A percentile compares a stretch with the other conserved stretches of the same genome.
phyloP scores from a whole-genome alignment of 768 basidiomycete genomes.

The Solioccasus polychromus region DNA sequence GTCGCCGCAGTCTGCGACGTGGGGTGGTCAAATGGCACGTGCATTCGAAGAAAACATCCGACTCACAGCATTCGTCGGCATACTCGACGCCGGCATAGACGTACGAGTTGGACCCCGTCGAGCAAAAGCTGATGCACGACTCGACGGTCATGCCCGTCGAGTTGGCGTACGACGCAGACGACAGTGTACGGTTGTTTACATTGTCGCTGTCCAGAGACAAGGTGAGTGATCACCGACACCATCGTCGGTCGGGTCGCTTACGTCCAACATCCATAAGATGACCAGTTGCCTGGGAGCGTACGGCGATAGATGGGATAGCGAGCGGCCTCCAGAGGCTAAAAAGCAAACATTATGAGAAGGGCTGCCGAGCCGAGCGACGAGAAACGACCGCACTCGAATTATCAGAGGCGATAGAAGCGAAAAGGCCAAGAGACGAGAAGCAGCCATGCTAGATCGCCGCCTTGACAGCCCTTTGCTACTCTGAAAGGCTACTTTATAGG shows the following conservation, averaged over 20 bases:
- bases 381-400: slow-evolving; percentile 6
- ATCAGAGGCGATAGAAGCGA: not conserved
- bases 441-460: slow-evolving; percentile 6
- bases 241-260: slow-evolving; percentile 25
- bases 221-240: not conserved
- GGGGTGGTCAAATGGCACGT: not conserved
- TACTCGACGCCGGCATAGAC: slow-evolving; percentile 73
- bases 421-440: not conserved
- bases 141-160: slow-evolving; percentile 61
- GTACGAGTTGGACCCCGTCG: slow-evolving; percentile 35
- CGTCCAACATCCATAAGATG: slow-evolving; percentile 60
- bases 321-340: not conserved
- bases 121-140: slow-evolving; percentile 44
- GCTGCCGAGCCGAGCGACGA: slow-evolving; percentile 4
- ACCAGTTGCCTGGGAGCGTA: slow-evolving; percentile 53
- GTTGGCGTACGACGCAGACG: slow-evolving; percentile 43
- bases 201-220: slow-evolving; percentile 45
- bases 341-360: not conserved
- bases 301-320: slow-evolving; percentile 12
- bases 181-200: slow-evolving; percentile 55
- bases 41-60: not conserved
- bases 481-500: too few relatives aligned
- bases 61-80: slow-evolving; percentile 60
- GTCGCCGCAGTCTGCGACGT: slow-evolving; percentile 59
- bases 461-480: too few relatives aligned